Base-by-base conservation (phyloP, 768 basidiomycete genomes). In the Mycena chlorophos region DNA sequence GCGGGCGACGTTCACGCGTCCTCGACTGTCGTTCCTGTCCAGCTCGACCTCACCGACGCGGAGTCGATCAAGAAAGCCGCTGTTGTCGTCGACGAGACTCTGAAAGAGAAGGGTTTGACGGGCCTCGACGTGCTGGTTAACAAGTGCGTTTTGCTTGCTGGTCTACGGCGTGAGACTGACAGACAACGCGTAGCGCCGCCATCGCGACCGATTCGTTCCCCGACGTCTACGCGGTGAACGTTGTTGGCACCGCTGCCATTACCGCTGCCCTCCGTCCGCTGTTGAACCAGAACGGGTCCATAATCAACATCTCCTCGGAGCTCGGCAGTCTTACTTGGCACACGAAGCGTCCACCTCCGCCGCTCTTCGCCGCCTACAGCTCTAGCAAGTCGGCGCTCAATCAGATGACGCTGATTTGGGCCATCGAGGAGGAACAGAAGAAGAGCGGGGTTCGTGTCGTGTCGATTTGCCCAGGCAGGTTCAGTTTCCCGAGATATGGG, bases 301-400 rank as follows among this genome's bases (percentile, higher is more conserved):
- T 58, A 28, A 5, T 57, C 22, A 57, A 57, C 52, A 53, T 57
- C 39, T 57, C 56, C 4, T 57, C 56, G 17, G 17, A 2, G 0
- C 29, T 58, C 14, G 57, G 57, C 5, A 54, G 52, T 3, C 20
- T 58, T 6, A 3, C 20, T 1, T 10, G 30, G 37, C 17, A 46
- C 42, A 40, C 25, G 10, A n/a, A 54, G 16, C 39, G 39, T 8
- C 48, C 52, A 12, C 23, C 22, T 17, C 52, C 37, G 10, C 52
- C 38, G 3, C 2, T 45, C 12, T 25, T 16, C 26, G 26, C 25
- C 1, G 28, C 53, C 2, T 59, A 59, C 38, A 37, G 42, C 53
- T 51, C 57, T 3, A 55, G 53, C 43, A 59, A 58, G 27, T 27
- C 48, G 2, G 57, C 57, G 25, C 47, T 58, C 5, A 58, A 54